These are phyloP conservation scores for Delitschia confertaspora DNA, from an alignment of 495 filamentous ascomycete genomes.

Conservation along the genomic window DNA sequence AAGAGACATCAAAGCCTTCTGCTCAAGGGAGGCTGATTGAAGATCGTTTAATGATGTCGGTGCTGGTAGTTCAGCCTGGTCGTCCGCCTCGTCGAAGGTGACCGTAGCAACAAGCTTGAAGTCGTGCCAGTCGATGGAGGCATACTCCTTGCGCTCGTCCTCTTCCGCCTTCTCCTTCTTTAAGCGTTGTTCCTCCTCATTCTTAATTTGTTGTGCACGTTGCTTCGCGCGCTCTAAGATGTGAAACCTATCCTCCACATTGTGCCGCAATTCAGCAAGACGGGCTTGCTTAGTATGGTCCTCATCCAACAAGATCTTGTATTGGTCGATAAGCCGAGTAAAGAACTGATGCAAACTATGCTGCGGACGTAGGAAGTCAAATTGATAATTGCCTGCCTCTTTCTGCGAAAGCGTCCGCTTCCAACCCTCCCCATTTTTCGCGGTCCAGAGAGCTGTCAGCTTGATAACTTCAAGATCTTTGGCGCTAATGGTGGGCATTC, in stretches of 20 bases:
- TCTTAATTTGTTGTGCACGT: slow-evolving; percentile 78
- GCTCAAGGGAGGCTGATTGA: slow-evolving; percentile 86
- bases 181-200: slow-evolving; percentile 74
- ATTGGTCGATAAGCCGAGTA: slow-evolving; percentile 84
- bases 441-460: slow-evolving; percentile 81
- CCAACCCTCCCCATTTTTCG: slow-evolving; percentile 81
- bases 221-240: slow-evolving; percentile 71
- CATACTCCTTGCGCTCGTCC: slow-evolving; percentile 72
- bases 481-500: slow-evolving; percentile 95
- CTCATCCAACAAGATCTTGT: slow-evolving; percentile 68
- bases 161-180: slow-evolving; percentile 85
- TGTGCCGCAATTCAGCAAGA: slow-evolving; percentile 64
- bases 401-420: slow-evolving; percentile 80
- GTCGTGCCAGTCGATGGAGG: slow-evolving; percentile 96
- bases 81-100: slow-evolving; percentile 83
- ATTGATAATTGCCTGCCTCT: slow-evolving; percentile 87
- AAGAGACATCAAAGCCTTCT: slow-evolving; percentile 83
- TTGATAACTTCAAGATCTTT: slow-evolving; percentile 90
- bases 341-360: slow-evolving; percentile 96
- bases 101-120: slow-evolving; percentile 95
- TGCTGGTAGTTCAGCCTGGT: slow-evolving; percentile 74
- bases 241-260: slow-evolving; percentile 68
- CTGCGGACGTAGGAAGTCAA: slow-evolving; percentile 91
- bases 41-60: slow-evolving; percentile 84
- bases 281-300: slow-evolving; percentile 60